Evolutionary conservation across 2,329 filamentous ascomycete genomes (phyloP).

Genomic region (Trichoderma hamatum): DNA sequence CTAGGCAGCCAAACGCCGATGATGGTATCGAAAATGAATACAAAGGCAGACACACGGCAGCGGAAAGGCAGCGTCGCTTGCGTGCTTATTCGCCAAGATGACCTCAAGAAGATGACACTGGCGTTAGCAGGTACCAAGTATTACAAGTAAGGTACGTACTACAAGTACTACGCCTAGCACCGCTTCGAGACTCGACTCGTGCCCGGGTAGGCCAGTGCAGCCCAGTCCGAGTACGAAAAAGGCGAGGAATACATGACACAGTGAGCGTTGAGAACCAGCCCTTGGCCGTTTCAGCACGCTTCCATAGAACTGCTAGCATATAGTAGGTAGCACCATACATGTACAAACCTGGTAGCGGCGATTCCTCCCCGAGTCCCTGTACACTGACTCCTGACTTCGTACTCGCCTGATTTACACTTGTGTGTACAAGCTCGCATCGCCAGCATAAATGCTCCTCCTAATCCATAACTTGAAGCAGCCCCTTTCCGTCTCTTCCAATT

Average conservation of each 20-base stretch:
- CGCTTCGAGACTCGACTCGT: not conserved
- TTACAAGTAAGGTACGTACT: too few species aligned
- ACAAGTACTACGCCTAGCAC: not conserved
- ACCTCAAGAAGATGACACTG: slow-evolving; percentile 17
- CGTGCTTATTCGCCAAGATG: slow-evolving; percentile 25
- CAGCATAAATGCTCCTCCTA: slow-evolving; percentile 15
- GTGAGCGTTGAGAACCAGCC: slow-evolving; percentile 8
- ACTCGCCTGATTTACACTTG: slow-evolving; percentile 1
- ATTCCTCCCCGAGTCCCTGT: not conserved
- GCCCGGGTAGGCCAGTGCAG: slow-evolving; percentile 5
- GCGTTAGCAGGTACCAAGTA: not conserved
- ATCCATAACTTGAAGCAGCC: slow-evolving; percentile 6
- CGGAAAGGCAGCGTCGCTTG: slow-evolving; percentile 12
- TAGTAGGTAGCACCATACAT: not conserved
- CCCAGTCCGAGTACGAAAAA: not conserved
- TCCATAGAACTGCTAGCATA: not conserved
- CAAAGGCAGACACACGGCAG: not conserved
- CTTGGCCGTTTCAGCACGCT: slow-evolving; percentile 16
- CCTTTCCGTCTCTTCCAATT: slow-evolving; percentile 12
- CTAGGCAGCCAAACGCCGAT: not conserved
- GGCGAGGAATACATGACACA: not conserved
- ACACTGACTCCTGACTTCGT: not conserved
- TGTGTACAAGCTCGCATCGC: not conserved
- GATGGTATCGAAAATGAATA: not conserved
- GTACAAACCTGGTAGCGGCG: not conserved